Conservation (phyloP, 148 eudicot species). For the Heliosperma pusillum region DNA sequence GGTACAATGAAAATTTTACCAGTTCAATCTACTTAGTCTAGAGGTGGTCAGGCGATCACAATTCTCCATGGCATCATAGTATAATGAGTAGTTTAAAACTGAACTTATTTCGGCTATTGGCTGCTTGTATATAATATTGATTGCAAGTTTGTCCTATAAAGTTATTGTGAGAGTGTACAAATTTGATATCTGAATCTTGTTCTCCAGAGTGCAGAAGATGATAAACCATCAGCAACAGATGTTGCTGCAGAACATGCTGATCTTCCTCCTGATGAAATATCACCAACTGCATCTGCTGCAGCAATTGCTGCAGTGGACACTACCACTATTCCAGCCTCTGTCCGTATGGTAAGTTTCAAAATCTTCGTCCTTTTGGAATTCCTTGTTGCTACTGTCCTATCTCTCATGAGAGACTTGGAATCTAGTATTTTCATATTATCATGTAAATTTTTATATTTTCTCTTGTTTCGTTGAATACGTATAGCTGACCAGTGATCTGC, state of each 20-base stretch:
- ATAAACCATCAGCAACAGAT: constrained; percentile 40
- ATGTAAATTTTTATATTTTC: neutral
- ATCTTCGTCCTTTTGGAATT: neutral
- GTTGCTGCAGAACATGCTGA: constrained; percentile 40
- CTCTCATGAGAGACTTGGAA: neutral
- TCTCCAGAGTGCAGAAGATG: constrained; percentile 59
- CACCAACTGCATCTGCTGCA: constrained; percentile 51
- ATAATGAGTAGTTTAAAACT: neutral
- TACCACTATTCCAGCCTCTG: constrained; percentile 67
- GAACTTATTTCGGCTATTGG: neutral
- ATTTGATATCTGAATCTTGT: constrained; percentile 9
- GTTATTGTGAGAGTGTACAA: neutral
- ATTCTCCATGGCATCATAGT: neutral
- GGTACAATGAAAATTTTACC: neutral
- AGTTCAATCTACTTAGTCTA: neutral
- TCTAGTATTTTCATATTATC: neutral
- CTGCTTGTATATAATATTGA: neutral
- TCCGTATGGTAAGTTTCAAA: constrained; percentile 60
- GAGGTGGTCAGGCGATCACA: neutral
- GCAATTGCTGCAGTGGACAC: constrained; percentile 52
- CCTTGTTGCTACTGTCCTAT: neutral
- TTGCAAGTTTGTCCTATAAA: neutral
- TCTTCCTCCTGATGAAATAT: constrained; percentile 36
- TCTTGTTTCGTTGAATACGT: constrained; percentile 8
- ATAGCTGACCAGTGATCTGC: neutral